phyloP scores from a whole-genome alignment of 768 basidiomycete species.

The Udeniomyces megalosporus region DNA sequence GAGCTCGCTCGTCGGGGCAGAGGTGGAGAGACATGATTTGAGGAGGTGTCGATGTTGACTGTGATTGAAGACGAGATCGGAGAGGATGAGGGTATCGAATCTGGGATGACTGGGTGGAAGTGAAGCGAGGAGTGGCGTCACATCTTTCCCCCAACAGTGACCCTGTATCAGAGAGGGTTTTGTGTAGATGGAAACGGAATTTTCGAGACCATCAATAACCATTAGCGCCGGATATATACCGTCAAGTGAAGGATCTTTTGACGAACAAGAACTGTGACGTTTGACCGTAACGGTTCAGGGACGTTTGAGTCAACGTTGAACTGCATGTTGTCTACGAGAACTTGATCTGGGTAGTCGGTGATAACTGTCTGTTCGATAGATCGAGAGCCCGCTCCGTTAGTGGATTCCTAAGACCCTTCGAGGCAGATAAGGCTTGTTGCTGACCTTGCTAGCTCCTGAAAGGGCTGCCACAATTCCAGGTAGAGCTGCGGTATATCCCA shows the following conservation, averaged over 20 bases:
- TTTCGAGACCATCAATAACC: too few species aligned
- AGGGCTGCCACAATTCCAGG: conserved; percentile 61
- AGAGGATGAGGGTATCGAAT: conserved; percentile 73
- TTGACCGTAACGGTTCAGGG: conserved; percentile 15
- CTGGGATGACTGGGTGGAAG: conserved; percentile 1
- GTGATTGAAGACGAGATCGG: conserved; percentile 48
- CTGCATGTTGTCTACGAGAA: conserved; percentile 56
- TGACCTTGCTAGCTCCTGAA: conserved; percentile 54
- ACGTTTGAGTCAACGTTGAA: conserved; percentile 53
- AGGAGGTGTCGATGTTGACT: conserved; percentile 11
- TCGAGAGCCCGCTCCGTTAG: neutral
- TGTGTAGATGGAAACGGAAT: too few species aligned
- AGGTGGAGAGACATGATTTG: conserved; percentile 1
- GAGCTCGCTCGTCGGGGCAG: conserved; percentile 32
- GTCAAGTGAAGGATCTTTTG: neutral
- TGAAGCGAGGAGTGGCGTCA: conserved; percentile 17
- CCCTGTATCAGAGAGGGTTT: too few species aligned
- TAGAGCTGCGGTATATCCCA: conserved; percentile 30
- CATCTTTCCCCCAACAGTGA: conserved; percentile 25
- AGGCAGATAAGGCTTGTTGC: conserved; percentile 14
- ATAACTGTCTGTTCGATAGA: conserved; percentile 46
- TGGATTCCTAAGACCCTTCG: neutral
- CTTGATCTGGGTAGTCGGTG: conserved; percentile 80
- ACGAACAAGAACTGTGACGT: conserved; percentile 29
- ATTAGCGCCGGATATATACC: too few species aligned